Evolutionary conservation across 2,329 filamentous ascomycete genomes (phyloP), one percentile per base, ranked within the genome.

Genomic region (Penicillium thymicola): DNA sequence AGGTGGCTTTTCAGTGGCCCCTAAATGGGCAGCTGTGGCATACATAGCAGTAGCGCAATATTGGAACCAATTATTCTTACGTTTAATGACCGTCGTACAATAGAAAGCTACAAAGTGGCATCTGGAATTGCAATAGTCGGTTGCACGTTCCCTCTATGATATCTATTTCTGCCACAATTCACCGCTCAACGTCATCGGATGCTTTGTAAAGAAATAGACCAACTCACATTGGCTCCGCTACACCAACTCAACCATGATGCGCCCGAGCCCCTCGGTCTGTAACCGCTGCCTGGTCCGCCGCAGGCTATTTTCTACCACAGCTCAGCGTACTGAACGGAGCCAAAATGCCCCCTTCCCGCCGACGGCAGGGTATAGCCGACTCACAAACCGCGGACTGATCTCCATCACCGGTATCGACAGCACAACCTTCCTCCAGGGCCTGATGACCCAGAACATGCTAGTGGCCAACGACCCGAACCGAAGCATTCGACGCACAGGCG

Each of bases 341-440:
- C 60, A 63, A 40, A 63, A 67, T 66, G 72, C 73, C 16, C 70
- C 73, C 23, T 38, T 63, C 28, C 73, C 75, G 32, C 76, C 76
- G 18, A 46, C 70, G 38, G 71, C 79, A 25, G 81, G 81, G 52
- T 78, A 79, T 65, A 75, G 80, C 57, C 70, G 68, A 43, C 75
- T 97, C 60, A 76, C 84, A n/a, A 87, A 88, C 62, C 89, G 94
- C 48, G 85, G 86, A 51, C 81, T 97, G 43, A 86, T 99, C 64
- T 88, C 87, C 40, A 79, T 97, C 60, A 83, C 86, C 16, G 94
- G 94, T 3, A 81, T 81, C 4, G 93, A 97, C 67, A 86, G 91
- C 32, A 82, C 88, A 45, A 88, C 88, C 64, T 97, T 92, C 74
- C 83, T 99, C 2, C 92, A 97, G 72, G 92, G 93, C 52, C 84